Conservation (phyloP, 164 flowering plant genomes). For the Litsea cubeba region DNA sequence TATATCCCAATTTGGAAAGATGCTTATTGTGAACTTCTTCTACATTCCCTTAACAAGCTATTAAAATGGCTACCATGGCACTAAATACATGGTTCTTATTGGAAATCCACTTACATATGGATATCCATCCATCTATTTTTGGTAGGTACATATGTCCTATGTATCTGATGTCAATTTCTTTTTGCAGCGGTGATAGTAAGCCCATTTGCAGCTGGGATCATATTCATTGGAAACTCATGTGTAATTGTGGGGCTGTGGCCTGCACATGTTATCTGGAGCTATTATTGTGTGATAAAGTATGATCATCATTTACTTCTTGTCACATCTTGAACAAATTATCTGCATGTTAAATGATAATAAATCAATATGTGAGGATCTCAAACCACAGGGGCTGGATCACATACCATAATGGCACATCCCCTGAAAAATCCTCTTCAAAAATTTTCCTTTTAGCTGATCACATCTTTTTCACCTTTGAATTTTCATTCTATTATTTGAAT, state of each 20-base stretch:
- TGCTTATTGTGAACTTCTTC: no score
- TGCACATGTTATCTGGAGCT: conserved; percentile 82
- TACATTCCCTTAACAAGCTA: no score
- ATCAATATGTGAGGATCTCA: not conserved
- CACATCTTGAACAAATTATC: not conserved
- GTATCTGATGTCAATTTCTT: not conserved
- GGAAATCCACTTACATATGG: not conserved
- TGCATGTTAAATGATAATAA: not conserved
- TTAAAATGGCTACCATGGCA: no score
- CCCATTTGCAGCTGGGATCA: conserved; percentile 43
- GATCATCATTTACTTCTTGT: not conserved
- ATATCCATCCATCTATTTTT: not conserved
- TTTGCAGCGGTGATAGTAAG: conserved; percentile 50
- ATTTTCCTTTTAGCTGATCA: not conserved
- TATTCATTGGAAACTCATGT: conserved; percentile 56
- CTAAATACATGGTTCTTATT: no score
- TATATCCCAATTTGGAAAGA: no score
- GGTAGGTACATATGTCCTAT: not conserved
- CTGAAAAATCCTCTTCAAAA: not conserved
- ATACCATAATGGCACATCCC: not conserved
- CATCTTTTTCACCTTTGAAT: not conserved
- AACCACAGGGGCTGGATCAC: not conserved
- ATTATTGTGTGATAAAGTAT: conserved; percentile 70
- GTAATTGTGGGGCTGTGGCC: conserved; percentile 80
- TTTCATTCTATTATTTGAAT: not conserved